Evolutionary conservation across 306 rosid genomes (phyloP), one percentile per base, ranked within the genome.

Genomic region (Prunus fruticosa): DNA sequence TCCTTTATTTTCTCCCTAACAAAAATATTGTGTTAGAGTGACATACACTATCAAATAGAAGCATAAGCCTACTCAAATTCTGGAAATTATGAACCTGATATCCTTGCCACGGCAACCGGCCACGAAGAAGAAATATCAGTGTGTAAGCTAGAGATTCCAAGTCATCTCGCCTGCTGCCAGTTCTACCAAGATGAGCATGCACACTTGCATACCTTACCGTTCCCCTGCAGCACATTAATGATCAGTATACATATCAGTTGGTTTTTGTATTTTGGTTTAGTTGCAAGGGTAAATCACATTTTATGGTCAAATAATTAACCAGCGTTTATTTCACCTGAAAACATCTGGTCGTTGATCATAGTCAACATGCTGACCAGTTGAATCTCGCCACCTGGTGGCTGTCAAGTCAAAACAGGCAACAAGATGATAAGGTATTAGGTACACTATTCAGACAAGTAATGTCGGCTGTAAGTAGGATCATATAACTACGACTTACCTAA

Each of bases 71-170:
- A 64, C 50, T 47, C 67, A 57, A 50, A 61, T 45, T 50, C 45
- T 75, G 27, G 70, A 60, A 56, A 49, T n/a, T 54, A 32, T 56
- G 51, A 72, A 93, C 97, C 97, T 89, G 98, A 84, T 67, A 91
- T 23, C 98, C 98, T 82, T 91, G 98, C 98, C 98, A 93, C 64
- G 98, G 98, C 57, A 93, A 82, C 49, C 94, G 91, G 20, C 93
- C 96, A 68, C 95, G 96, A 25, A 93, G 93, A 84, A 93, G 96
- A 81, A 93, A 93, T 79, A 93, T 66, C 27, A 93, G 88, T 1
- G 98, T 93, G 79, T 93, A 93, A 73, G 98, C 98, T 81, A 93
- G 94, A 60, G 98, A 93, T 81, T 93, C 98, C 80, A 93, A 82
- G 73, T 93, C 98, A 89, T 93, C 98, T 79, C 98, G 88, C 84